A percentile compares a stretch with the other conserved stretches of the same genome.
These are phyloP conservation scores for Nicotiana knightiana DNA, from an alignment of 257 asterid species.

Conservation along the genomic window DNA sequence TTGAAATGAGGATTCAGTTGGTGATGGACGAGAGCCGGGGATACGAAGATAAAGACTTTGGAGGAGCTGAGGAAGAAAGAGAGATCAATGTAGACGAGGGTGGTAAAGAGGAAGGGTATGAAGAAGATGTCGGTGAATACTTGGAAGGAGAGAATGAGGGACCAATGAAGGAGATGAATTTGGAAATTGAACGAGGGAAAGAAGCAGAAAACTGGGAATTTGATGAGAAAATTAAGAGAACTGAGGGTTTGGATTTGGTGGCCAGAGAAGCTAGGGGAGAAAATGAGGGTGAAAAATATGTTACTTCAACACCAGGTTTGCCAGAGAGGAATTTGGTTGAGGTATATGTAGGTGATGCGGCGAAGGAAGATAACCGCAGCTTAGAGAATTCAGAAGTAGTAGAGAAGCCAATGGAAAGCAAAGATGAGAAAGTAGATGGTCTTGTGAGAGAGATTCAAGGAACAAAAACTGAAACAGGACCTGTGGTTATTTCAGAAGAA, in stretches of 20 bases:
- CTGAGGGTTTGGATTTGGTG: conserved; percentile 9
- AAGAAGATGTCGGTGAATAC: not conserved
- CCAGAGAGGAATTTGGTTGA: conserved; percentile 15
- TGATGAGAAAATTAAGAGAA: not conserved
- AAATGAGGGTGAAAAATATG: not conserved
- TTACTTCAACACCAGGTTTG: conserved; percentile 10
- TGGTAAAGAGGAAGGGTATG: not conserved
- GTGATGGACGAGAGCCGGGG: conserved; percentile 4
- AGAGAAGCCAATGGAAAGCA: not conserved
- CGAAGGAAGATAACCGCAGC: conserved; percentile 10
- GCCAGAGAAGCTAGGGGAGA: not conserved
- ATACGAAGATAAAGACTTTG: not conserved
- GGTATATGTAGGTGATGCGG: conserved; percentile 4
- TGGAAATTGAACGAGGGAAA: not conserved
- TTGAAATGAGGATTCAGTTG: conserved; percentile 25
- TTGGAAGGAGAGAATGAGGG: not conserved
- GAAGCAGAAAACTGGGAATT: conserved; percentile 3
- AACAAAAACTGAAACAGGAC: not conserved
- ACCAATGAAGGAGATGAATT: not conserved
- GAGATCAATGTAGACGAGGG: conserved; percentile 4
- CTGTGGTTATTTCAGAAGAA: not conserved
- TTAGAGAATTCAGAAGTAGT: not conserved
- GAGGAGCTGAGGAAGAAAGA: conserved; percentile 1
- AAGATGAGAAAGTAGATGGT: not conserved
- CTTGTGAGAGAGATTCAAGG: not conserved